Base-by-base conservation (phyloP, 2,329 filamentous ascomycete genomes). In the Colletotrichum chrysophilum region DNA sequence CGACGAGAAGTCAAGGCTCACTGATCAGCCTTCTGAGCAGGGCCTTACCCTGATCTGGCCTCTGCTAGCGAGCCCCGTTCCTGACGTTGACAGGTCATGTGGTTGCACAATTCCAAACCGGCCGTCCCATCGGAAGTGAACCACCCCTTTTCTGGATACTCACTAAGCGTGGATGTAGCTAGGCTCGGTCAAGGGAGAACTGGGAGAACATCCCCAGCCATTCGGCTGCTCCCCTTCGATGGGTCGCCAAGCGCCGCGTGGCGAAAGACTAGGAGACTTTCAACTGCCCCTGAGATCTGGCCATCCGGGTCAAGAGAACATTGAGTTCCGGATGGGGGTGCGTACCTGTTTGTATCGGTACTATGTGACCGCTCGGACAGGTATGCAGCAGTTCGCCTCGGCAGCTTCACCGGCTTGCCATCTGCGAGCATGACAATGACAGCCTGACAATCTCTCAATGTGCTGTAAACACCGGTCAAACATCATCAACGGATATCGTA, bases 161-260 rank as follows among this genome's bases (percentile, higher is more conserved):
- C 62, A 64, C 72, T 52, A 52, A 36, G 21, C 52, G 69, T 38
- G 52, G 38, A 75, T 64, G 55, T n/a, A 71, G 75, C 43, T 76
- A 70, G 74, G 21, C 56, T 74, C 66, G 32, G 65, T 61, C 74
- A 66, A 72, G 69, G 74, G 69, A 65, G 60, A 52, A 55, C 28
- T 66, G 36, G 48, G 38, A 66, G 60, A 60, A 48, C 55, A 76
- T 77, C 70, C 76, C 74, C 76, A 77, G 48, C 76, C 76, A 77
- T 77, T 77, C 76, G 76, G 76, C 76, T 77, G 69, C 58, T 76
- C 76, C 76, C 74, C 76, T 74, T 77, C 18, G 58, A 71, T 76
- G 76, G 76, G 76, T 71, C 76, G 61, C 61, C 70, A 70, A 70
- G 70, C 70, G 36, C 64, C 71, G 74, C 74, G 74, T 77, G 69